phyloP scores from a whole-genome alignment of 768 basidiomycete species.

The Royoungia palumana region DNA sequence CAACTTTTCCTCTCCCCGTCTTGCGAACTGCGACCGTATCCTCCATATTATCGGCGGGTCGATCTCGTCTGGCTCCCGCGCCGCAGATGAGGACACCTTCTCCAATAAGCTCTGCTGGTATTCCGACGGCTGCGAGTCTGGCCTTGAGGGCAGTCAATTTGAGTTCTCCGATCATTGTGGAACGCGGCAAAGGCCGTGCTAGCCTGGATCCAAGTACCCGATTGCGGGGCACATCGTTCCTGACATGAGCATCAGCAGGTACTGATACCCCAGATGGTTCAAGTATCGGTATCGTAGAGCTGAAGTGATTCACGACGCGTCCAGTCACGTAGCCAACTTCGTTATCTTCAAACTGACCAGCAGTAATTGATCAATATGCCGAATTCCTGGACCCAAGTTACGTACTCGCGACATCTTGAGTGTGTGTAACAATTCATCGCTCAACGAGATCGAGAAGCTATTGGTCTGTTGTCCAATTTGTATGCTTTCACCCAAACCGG shows the following conservation, averaged over 20 bases:
- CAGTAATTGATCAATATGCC: conserved; percentile 2
- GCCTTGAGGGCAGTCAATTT: conserved; percentile 87
- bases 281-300: conserved; percentile 84
- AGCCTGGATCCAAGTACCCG: conserved; percentile 65
- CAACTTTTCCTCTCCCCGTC: conserved; percentile 77
- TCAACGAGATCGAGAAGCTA: conserved; percentile 90
- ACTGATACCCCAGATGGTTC: conserved; percentile 55
- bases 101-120: conserved; percentile 93
- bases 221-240: conserved; percentile 27
- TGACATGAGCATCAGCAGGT: conserved; percentile 19
- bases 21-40: conserved; percentile 88
- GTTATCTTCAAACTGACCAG: conserved; percentile 87
- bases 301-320: conserved; percentile 78
- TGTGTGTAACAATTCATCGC: conserved; percentile 78
- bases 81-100: conserved; percentile 95
- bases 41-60: conserved; percentile 44
- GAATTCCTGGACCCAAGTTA: conserved; percentile 9
- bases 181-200: conserved; percentile 67
- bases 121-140: conserved; percentile 67
- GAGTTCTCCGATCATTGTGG: conserved; percentile 97
- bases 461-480: conserved; percentile 96
- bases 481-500: conserved; percentile 67
- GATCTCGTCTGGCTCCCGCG: conserved; percentile 45
- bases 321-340: conserved; percentile 93
- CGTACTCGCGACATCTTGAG: conserved; percentile 85